Evolutionary conservation across 192 early-diverging fungal species (phyloP).

Genomic region (Phlyctochytrium planicorne): DNA sequence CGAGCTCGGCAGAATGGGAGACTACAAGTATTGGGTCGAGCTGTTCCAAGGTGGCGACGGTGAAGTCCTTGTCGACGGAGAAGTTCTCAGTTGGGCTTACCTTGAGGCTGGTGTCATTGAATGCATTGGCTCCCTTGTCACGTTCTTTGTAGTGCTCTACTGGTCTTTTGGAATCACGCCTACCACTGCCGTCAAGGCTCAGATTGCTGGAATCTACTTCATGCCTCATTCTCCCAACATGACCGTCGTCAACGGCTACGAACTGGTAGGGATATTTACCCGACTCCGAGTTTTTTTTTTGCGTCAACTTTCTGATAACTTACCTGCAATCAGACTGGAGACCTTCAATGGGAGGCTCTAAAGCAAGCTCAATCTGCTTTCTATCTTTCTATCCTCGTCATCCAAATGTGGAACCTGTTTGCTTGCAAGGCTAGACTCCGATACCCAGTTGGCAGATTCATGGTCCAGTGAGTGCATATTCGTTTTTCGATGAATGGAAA

Average conservation of each 20-base stretch:
- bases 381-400: slow-evolving; percentile 75
- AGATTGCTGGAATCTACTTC: slow-evolving; percentile 40
- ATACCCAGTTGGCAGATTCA: slow-evolving; percentile 77
- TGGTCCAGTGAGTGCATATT: slow-evolving; percentile 66
- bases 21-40: slow-evolving; percentile 42
- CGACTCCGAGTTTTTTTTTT: not conserved
- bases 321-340: slow-evolving; percentile 35
- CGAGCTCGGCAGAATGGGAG: slow-evolving; percentile 26
- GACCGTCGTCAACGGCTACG: slow-evolving; percentile 16
- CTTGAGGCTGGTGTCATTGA: slow-evolving; percentile 83
- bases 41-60: slow-evolving; percentile 45
- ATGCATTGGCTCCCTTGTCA: slow-evolving; percentile 58
- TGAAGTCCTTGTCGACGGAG: slow-evolving; percentile 88
- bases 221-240: slow-evolving; percentile 38
- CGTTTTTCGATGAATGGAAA: slow-evolving; percentile 13
- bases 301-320: no score
- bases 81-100: slow-evolving; percentile 83
- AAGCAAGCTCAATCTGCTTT: slow-evolving; percentile 76
- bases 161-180: slow-evolving; percentile 64
- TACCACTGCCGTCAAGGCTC: slow-evolving; percentile 23
- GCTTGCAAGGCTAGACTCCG: slow-evolving; percentile 81
- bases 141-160: slow-evolving; percentile 83
- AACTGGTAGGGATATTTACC: slow-evolving; percentile 34
- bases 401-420: slow-evolving; percentile 94
- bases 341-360: slow-evolving; percentile 64